Conservation (phyloP, 2,329 filamentous ascomycete species). For the Xylariales sp. region DNA sequence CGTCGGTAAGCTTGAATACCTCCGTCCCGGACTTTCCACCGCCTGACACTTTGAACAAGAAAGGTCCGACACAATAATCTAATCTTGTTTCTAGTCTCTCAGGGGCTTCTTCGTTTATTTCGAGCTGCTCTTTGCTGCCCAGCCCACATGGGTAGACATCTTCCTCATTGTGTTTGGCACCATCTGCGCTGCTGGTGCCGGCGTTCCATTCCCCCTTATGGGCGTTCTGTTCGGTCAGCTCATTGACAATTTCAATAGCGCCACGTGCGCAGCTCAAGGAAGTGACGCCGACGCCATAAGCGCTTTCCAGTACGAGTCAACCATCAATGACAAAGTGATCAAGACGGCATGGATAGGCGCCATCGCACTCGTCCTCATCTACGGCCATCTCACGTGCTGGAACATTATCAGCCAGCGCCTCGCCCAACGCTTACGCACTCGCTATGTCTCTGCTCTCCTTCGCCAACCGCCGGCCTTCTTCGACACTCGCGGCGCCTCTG, state of each 20-base stretch:
- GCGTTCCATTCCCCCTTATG: constrained; percentile 50
- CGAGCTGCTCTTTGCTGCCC: constrained; percentile 21
- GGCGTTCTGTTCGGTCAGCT: constrained; percentile 52
- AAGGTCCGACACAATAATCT: too few species aligned
- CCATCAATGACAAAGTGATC: constrained; percentile 54
- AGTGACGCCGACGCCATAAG: constrained; percentile 16
- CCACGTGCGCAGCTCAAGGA: constrained; percentile 34
- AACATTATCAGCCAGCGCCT: constrained; percentile 59
- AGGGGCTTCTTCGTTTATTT: constrained; percentile 16
- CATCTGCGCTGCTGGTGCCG: constrained; percentile 42
- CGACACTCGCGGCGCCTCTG: constrained; percentile 56
- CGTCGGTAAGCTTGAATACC: too few species aligned
- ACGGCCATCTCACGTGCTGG: constrained; percentile 60
- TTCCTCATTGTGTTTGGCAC: constrained; percentile 32
- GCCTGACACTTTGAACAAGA: too few species aligned
- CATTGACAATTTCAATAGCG: constrained; percentile 45
- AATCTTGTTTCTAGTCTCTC: too few species aligned
- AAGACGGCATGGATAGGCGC: constrained; percentile 60
- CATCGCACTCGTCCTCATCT: constrained; percentile 59
- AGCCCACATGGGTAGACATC: constrained; percentile 26
- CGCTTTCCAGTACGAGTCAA: constrained; percentile 28
- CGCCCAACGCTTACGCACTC: constrained; percentile 56
- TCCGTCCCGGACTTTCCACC: too few species aligned
- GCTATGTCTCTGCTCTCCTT: constrained; percentile 54
- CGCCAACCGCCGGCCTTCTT: constrained; percentile 61